phyloP scores from a whole-genome alignment of 1,284 basidiomycete genomes.

The Flammula alnicola region DNA sequence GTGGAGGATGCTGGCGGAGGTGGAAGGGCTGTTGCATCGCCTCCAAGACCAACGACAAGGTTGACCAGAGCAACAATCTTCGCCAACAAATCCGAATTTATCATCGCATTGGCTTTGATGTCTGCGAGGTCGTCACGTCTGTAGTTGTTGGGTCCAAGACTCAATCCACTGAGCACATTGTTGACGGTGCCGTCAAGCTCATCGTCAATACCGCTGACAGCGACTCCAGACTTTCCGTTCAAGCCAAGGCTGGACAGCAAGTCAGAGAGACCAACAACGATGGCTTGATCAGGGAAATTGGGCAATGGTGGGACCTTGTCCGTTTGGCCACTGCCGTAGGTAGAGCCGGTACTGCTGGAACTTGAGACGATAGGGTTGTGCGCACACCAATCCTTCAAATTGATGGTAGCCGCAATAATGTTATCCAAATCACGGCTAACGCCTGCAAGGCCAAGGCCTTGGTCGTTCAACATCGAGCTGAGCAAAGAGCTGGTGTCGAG shows the following conservation, averaged over 20 bases:
- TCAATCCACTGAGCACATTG: constrained; percentile 1
- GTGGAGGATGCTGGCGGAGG: constrained; percentile 9
- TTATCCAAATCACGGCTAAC: constrained; percentile 19
- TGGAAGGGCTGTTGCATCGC: constrained; percentile 13
- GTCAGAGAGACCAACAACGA: constrained; percentile 10
- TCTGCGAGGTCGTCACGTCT: neutral
- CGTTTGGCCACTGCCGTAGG: no score
- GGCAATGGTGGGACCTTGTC: neutral
- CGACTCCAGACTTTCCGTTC: neutral
- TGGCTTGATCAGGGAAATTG: constrained; percentile 1
- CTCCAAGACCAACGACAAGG: constrained; percentile 23
- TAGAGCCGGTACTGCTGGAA: constrained; percentile 11
- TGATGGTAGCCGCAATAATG: constrained; percentile 17
- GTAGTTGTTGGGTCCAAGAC: constrained; percentile 4
- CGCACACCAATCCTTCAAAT: constrained; percentile 22
- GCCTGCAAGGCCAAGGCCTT: constrained; percentile 17
- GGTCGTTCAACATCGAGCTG: constrained; percentile 13
- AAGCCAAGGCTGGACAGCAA: constrained; percentile 7
- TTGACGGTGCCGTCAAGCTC: neutral
- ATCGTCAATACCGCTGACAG: constrained; percentile 1
- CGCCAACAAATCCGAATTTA: constrained; percentile 18
- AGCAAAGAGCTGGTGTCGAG: constrained; percentile 16
- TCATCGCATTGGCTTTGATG: constrained; percentile 7
- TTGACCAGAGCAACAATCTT: constrained; percentile 21
- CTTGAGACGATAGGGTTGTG: constrained; percentile 15